Conservation (phyloP, 768 basidiomycete species). For the Fomitopsis serialis region DNA sequence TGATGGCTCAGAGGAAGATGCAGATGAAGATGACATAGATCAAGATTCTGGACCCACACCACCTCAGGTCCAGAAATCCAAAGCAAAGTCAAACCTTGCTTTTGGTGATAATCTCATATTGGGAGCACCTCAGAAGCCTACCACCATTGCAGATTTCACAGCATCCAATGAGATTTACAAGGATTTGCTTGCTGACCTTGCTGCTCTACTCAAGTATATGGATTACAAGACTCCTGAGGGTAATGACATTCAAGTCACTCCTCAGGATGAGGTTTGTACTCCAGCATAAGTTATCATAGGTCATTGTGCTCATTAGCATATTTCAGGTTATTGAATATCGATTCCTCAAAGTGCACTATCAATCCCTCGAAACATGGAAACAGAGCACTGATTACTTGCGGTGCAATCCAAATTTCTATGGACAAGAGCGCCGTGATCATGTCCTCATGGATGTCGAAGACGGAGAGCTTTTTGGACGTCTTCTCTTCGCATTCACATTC, state of each 20-base stretch:
- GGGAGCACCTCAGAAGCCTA: neutral
- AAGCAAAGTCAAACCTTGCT: neutral
- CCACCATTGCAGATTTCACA: neutral
- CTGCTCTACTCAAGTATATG: neutral
- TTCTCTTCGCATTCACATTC: neutral
- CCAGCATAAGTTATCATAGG: neutral
- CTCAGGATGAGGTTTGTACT: neutral
- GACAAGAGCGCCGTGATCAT: neutral
- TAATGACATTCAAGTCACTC: neutral
- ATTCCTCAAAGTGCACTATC: constrained; percentile 2
- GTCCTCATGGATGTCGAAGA: neutral
- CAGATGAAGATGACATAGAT: neutral
- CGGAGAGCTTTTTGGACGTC: neutral
- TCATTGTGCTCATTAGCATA: neutral
- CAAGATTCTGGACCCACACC: neutral
- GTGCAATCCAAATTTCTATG: constrained; percentile 5
- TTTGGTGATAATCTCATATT: neutral
- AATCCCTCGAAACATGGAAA: neutral
- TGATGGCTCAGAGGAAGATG: neutral
- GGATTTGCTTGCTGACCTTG: neutral
- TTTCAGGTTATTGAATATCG: neutral
- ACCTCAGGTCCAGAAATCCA: neutral
- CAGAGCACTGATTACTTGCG: neutral
- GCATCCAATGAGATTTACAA: neutral
- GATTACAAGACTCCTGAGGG: neutral